Base-by-base conservation (phyloP, 2,329 filamentous ascomycete genomes). In the Sclerotinia subarctica region DNA sequence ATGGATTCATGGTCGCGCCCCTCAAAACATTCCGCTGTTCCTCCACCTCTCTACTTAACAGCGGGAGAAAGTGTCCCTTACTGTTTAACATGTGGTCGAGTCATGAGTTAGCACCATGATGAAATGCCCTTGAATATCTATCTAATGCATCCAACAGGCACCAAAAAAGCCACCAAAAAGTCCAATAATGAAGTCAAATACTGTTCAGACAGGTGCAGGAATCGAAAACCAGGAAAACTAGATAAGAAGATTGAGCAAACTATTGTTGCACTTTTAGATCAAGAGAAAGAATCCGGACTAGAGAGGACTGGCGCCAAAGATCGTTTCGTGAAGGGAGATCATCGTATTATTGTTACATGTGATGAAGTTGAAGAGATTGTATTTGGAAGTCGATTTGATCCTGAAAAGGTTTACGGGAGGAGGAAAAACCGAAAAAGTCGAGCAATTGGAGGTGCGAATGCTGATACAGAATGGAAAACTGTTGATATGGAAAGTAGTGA, bases 171-270 rank as follows among this genome's bases (percentile, higher is more conserved):
- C 0, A 66, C 29, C 64, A 66, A 66, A 38, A 66, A 62, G 35
- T 11, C 56, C 15, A 66, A 66, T 7, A 62, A 62, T 51, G 64
- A 66, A 46, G 57, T 72, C 77, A 87, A 86, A 70, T 88, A 87
- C 78, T 88, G 86, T 77, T 88, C 85, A 0, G 78, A 81, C 57
- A 78, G 82, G 49, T 88, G 86, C 71, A 79, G 84, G 26, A 79
- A 79, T 46, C 80, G 80, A 49, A 87, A 86, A 72, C 83, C 83
- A 0, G 79, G 81, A 0, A 78, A 78, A 10, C 69, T 81, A 19
- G 86, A 87, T 72, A 79, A 80, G 2, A 81, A 81, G 67, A 85
- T 88, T 54, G 85, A 88, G 74, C 76, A 74, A 10, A 79, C 79
- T 0, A 85, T 87, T 66, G 79, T 81, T 1, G 72, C 71, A 11